These are phyloP conservation scores for Bathelium albidoporum DNA, from an alignment of 495 filamentous ascomycete genomes.

Conservation along the genomic window DNA sequence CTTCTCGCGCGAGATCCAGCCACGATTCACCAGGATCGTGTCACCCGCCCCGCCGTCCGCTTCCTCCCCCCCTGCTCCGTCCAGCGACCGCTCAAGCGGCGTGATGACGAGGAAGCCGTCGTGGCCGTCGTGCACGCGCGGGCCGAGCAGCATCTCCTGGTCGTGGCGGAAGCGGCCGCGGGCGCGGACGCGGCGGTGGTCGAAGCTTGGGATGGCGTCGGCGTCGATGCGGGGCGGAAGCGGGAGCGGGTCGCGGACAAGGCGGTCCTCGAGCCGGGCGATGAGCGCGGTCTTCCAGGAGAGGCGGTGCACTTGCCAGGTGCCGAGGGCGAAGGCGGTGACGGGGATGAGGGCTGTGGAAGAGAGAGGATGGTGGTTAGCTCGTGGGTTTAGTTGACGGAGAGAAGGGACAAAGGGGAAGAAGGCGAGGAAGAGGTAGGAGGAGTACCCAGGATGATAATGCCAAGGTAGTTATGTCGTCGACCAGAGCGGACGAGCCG, in stretches of 20 bases:
- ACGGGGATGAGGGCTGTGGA: conserved; percentile 71
- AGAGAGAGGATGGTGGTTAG: conserved; percentile 1
- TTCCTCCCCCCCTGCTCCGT: conserved; percentile 43
- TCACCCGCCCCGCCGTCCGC: conserved; percentile 51
- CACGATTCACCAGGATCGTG: conserved; percentile 73
- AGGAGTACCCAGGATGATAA: conserved; percentile 61
- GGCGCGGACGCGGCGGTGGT: conserved; percentile 78
- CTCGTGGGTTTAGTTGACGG: conserved; percentile 11
- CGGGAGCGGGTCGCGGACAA: conserved; percentile 76
- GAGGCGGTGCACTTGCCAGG: conserved; percentile 92
- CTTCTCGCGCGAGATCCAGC: conserved; percentile 74
- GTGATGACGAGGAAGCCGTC: conserved; percentile 87
- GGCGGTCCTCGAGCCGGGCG: conserved; percentile 78
- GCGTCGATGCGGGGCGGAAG: conserved; percentile 75
- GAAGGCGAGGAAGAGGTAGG: neutral
- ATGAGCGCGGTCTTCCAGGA: conserved; percentile 88
- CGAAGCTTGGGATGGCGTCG: conserved; percentile 70
- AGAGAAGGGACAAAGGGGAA: neutral
- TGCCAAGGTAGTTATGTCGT: conserved; percentile 69
- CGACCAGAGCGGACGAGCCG: conserved; percentile 59
- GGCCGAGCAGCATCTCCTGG: conserved; percentile 90
- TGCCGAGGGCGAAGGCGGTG: conserved; percentile 80
- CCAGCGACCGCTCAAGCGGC: conserved; percentile 60
- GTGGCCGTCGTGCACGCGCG: conserved; percentile 76
- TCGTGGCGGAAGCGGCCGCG: conserved; percentile 71